Evolutionary conservation across 2,329 filamentous ascomycete genomes (phyloP).

Genomic region (Pseudocercospora musae): DNA sequence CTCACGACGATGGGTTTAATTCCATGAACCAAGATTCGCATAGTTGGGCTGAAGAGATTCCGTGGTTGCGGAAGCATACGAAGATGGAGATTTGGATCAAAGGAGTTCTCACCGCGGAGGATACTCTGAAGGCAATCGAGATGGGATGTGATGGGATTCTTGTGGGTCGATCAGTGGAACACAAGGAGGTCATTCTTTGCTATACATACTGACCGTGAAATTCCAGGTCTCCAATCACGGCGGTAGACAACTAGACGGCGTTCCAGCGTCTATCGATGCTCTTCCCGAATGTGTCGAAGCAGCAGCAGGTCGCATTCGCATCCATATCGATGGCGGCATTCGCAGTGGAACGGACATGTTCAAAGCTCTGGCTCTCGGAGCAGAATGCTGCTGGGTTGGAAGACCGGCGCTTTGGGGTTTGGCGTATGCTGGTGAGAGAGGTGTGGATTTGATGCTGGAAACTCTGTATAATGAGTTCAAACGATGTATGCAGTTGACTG

Average conservation of each 20-base stretch:
- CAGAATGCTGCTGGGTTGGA: conserved; percentile 50
- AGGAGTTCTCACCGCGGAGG: conserved; percentile 40
- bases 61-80: conserved; percentile 49
- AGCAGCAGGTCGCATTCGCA: conserved; percentile 48
- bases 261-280: conserved; percentile 52
- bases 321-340: conserved; percentile 62
- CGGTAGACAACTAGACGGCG: conserved; percentile 56
- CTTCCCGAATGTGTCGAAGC: conserved; percentile 40
- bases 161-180: not conserved
- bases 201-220: too few species aligned
- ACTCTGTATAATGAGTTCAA: conserved; percentile 40
- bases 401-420: conserved; percentile 51
- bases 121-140: conserved; percentile 45
- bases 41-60: conserved; percentile 40
- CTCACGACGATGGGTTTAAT: conserved; percentile 32
- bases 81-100: conserved; percentile 51
- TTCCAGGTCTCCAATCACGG: conserved; percentile 48
- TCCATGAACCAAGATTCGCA: conserved; percentile 31
- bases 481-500: conserved; percentile 38
- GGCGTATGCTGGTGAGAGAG: conserved; percentile 41
- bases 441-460: conserved; percentile 43
- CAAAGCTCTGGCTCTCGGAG: conserved; percentile 54
- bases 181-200: too few species aligned
- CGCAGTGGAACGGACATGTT: conserved; percentile 56
- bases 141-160: conserved; percentile 43